Percentiles rank a stretch among this genome's conserved stretches.
Evolutionary conservation across 202 grass and related monocot genomes (phyloP).

Genomic region (Zoysia matrella): DNA sequence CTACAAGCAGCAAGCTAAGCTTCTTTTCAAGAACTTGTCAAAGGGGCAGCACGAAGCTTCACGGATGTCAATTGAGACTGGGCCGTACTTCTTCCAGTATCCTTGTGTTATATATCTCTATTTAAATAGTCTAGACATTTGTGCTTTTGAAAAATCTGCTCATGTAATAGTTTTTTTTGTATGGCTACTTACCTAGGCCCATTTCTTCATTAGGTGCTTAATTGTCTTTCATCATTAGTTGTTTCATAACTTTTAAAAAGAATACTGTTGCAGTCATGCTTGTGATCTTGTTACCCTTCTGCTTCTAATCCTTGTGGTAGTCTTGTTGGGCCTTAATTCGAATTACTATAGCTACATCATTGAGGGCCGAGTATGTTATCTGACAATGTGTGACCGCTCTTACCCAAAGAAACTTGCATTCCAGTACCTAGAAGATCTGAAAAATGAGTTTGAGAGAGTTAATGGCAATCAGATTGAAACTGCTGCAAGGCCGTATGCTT

Average conservation of each 20-base stretch:
- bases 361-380: conserved; percentile 88
- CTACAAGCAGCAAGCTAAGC: too few species aligned
- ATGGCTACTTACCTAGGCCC: conserved; percentile 2
- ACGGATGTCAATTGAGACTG: too few species aligned
- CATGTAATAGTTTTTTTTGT: conserved; percentile 7
- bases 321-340: conserved; percentile 52
- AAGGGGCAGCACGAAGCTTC: too few species aligned
- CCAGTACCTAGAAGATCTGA: too few species aligned
- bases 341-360: conserved; percentile 73
- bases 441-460: too few species aligned
- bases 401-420: too few species aligned
- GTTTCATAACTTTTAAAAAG: not conserved
- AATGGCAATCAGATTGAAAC: too few species aligned
- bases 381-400: not conserved
- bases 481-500: conserved; percentile 55
- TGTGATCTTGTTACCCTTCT: conserved; percentile 2
- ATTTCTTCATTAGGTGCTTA: conserved; percentile 5
- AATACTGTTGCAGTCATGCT: not conserved
- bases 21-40: too few species aligned
- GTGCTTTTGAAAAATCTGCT: not conserved
- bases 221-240: not conserved
- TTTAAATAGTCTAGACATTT: not conserved
- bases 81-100: conserved; percentile 51
- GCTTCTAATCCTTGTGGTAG: conserved; percentile 6
- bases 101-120: conserved; percentile 33